These are phyloP conservation scores for Pterocarpus macrocarpus DNA, from an alignment of 306 rosid genomes.

Conservation along the genomic window DNA sequence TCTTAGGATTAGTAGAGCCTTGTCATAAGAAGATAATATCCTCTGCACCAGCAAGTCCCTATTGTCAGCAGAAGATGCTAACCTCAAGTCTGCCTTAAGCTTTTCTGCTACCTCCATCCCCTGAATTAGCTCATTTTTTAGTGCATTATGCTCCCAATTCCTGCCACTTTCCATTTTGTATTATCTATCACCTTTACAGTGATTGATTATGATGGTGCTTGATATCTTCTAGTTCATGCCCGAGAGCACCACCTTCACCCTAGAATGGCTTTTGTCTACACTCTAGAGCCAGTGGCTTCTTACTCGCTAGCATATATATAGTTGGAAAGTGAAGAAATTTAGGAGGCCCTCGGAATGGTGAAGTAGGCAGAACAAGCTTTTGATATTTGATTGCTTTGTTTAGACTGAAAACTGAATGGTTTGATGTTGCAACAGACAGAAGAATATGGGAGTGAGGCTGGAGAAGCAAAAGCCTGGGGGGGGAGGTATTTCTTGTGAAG, in stretches of 20 bases:
- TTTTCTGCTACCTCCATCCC: conserved; percentile 80
- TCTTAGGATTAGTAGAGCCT: conserved; percentile 68
- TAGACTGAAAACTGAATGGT: background rate
- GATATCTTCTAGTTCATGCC: no score
- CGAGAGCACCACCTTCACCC: no score
- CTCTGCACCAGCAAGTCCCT: conserved; percentile 63
- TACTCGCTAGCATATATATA: conserved; percentile 2
- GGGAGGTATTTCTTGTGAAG: conserved; percentile 13
- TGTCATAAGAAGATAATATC: conserved; percentile 75
- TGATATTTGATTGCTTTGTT: conserved; percentile 8
- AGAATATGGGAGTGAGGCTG: no score
- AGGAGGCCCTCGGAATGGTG: conserved; percentile 14
- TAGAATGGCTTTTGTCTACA: background rate
- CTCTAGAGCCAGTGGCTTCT: background rate
- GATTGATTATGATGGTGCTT: background rate
- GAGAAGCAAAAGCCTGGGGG: background rate
- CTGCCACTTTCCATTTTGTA: conserved; percentile 60
- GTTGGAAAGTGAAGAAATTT: background rate
- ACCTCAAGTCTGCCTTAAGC: conserved; percentile 58
- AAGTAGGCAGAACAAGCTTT: conserved; percentile 24
- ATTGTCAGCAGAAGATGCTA: conserved; percentile 52
- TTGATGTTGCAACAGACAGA: background rate
- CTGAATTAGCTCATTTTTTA: conserved; percentile 66
- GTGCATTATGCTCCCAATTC: conserved; percentile 65
- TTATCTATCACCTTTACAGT: background rate